These are phyloP conservation scores for Solanum rostratum DNA, from an alignment of 257 asterid genomes.

Conservation along the genomic window DNA sequence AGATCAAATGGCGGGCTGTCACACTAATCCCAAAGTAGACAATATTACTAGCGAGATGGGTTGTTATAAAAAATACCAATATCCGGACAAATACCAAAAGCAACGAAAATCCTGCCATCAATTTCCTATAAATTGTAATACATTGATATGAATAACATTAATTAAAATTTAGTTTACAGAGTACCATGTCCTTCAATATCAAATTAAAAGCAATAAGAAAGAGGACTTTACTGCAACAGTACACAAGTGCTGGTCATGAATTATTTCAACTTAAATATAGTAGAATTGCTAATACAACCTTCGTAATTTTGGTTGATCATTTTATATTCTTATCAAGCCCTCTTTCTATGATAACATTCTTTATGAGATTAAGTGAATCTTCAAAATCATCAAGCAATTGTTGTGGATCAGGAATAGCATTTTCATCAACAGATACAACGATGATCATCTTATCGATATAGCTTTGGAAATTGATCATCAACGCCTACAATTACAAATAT, in stretches of 20 bases:
- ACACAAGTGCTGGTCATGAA: neutral
- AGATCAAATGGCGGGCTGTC: no score
- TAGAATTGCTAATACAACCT: neutral
- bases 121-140: neutral
- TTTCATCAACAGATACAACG: conserved; percentile 30
- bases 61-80: no score
- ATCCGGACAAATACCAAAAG: neutral
- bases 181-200: neutral
- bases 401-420: conserved; percentile 25
- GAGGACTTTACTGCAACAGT: neutral
- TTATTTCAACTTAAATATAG: neutral
- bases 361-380: conserved; percentile 22
- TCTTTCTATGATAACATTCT: conserved; percentile 4
- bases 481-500: conserved; percentile 3
- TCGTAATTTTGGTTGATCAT: neutral
- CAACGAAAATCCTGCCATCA: neutral
- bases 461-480: conserved; percentile 28
- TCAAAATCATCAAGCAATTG: conserved; percentile 21
- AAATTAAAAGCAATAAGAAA: neutral
- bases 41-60: no score
- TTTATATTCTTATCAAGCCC: neutral
- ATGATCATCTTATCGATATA: conserved; percentile 21
- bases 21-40: no score
- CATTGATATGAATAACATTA: neutral
- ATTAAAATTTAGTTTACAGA: neutral